Percentiles rank a stretch among this genome's conserved stretches.
phyloP scores from a whole-genome alignment of 768 basidiomycete genomes.

The Mrakia blollopis region DNA sequence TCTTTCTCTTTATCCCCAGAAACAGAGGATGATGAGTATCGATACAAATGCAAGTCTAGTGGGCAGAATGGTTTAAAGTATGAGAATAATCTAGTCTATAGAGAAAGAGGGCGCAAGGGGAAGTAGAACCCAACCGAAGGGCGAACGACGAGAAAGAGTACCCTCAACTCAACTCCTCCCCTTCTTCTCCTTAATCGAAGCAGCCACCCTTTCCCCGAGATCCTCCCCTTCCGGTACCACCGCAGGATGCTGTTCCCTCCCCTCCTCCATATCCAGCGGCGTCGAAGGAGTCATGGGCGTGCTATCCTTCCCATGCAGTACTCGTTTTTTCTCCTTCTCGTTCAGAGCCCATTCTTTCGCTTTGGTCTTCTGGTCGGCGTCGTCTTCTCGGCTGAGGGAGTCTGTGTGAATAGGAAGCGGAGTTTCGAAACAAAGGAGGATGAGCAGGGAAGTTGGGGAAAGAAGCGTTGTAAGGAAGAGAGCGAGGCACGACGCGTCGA shows the following conservation, averaged over 20 bases:
- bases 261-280: not conserved
- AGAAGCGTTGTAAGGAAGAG: too few relatives aligned
- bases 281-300: not conserved
- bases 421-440: not conserved
- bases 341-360: slow-evolving; percentile 13
- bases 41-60: too few relatives aligned
- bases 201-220: not conserved
- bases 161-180: not conserved
- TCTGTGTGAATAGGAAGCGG: not conserved
- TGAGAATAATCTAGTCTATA: too few relatives aligned
- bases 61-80: too few relatives aligned
- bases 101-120: too few relatives aligned
- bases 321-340: slow-evolving; percentile 14
- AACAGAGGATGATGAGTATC: too few relatives aligned
- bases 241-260: not conserved
- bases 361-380: slow-evolving; percentile 17
- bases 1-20: too few relatives aligned
- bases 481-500: not conserved
- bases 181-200: not conserved
- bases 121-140: too few relatives aligned
- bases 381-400: slow-evolving; percentile 12
- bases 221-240: not conserved
- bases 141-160: too few relatives aligned
- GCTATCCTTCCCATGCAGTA: not conserved
- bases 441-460: not conserved